Evolutionary conservation across 331 rosid species (phyloP), one percentile per base, ranked within the genome.

Genomic region (Quercus phellos): DNA sequence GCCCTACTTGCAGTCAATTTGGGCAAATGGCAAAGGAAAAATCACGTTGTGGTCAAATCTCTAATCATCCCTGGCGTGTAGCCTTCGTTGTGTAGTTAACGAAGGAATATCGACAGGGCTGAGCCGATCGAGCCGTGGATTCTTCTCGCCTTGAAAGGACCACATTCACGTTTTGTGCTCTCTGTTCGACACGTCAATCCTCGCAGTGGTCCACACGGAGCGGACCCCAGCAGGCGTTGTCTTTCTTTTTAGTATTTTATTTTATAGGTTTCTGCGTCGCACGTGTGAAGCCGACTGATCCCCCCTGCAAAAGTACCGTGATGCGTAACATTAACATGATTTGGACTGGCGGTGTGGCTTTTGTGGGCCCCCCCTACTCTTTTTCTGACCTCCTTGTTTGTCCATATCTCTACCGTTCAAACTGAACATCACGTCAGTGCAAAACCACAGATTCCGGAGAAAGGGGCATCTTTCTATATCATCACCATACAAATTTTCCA

Each of bases 271-370:
- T 80, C 64, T 82, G 91, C 69, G 85, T 80, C 89, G 84, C 91
- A 90, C 87, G 90, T 87, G 91, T 85, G 89, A 80, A 82, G 82
- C 87, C 86, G 85, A 76, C 85, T 63, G 64, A 21, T 34, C 43
- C 46, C 43, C 73, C 51, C 55, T 12, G 34, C 73, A 74, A 72
- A 55, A 76, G 75, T 73, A 53, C 51, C 19, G 18, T 18, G 78
- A 68, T 42, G 51, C 14, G 55, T 50, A n/a, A 12, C 71, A 46
- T 74, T 50, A n/a, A 12, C 66, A 46, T 74, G 80, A 78, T 78
- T 76, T 68, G 70, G 59, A 66, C 70, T 22, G 1, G 26, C 19
- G 14, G 46, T 4, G 67, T 55, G 18, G 76, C 68, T 27, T 0
- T 12, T 38, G 46, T 38, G 46, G 72, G 72, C 38, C 24, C 81